Evolutionary conservation across 306 rosid genomes (phyloP).

Genomic region (Ormosia semicastrata): DNA sequence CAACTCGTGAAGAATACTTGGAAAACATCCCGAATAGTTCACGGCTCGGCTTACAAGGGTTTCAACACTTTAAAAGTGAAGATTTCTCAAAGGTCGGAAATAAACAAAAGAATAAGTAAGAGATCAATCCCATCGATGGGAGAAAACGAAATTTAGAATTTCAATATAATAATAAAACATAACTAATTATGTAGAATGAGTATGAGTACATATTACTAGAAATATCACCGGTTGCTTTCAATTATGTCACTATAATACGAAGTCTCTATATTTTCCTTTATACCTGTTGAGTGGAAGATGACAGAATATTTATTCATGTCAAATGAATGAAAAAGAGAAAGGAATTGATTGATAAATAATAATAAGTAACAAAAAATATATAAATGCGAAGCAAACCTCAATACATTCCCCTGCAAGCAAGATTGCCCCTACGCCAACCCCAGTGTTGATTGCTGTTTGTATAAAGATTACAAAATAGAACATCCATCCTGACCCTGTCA

Average conservation of each 20-base stretch:
- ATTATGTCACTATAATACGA: not conserved
- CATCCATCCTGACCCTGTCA: conserved; percentile 90
- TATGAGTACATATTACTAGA: not conserved
- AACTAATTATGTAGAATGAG: too few species aligned
- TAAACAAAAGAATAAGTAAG: too few species aligned
- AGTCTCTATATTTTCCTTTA: not conserved
- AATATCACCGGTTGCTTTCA: not conserved
- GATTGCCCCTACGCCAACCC: conserved; percentile 86
- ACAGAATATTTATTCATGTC: not conserved
- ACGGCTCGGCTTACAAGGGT: too few species aligned
- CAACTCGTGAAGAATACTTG: too few species aligned
- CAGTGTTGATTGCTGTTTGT: conserved; percentile 89
- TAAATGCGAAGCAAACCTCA: conserved; percentile 42
- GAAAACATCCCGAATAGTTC: too few species aligned
- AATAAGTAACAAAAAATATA: not conserved
- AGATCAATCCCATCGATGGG: too few species aligned
- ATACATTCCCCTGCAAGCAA: conserved; percentile 78
- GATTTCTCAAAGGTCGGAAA: too few species aligned
- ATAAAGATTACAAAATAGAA: conserved; percentile 85
- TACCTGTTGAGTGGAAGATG: not conserved
- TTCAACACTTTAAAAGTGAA: too few species aligned
- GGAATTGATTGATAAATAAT: too few species aligned
- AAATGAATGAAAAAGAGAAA: not conserved
- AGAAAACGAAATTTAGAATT: too few species aligned
- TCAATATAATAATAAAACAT: too few species aligned